A percentile compares a stretch with the other conserved stretches of the same genome.
These are phyloP conservation scores for Schizonepeta tenuifolia DNA, from an alignment of 257 asterid genomes.

Conservation along the genomic window DNA sequence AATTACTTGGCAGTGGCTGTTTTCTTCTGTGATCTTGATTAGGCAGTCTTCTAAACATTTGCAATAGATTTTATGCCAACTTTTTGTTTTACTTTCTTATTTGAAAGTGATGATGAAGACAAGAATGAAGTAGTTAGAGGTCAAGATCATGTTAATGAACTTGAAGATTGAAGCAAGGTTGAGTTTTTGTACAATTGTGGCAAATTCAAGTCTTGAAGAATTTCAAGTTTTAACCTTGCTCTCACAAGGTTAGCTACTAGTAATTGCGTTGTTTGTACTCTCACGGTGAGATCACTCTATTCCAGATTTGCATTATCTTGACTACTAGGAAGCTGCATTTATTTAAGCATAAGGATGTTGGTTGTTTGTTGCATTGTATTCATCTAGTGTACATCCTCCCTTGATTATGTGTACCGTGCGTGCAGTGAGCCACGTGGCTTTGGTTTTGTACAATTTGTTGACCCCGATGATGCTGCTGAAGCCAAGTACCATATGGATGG, in stretches of 20 bases:
- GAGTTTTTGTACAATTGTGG: conserved; percentile 47
- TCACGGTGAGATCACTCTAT: conserved; percentile 27
- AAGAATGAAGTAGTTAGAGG: conserved; percentile 58
- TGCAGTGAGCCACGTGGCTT: conserved; percentile 85
- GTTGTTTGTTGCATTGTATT: neutral
- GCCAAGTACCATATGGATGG: conserved; percentile 61
- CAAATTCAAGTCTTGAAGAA: conserved; percentile 54
- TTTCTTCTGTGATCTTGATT: conserved; percentile 8
- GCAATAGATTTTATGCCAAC: conserved; percentile 38
- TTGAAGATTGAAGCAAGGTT: conserved; percentile 69
- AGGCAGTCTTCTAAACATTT: conserved; percentile 5
- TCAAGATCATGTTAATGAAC: conserved; percentile 60
- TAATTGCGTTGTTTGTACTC: conserved; percentile 33
- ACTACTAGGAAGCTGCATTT: conserved; percentile 15
- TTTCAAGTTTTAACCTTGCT: conserved; percentile 49
- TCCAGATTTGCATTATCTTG: neutral
- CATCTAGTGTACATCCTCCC: neutral
- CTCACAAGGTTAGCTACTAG: conserved; percentile 50
- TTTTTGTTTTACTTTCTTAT: conserved; percentile 35
- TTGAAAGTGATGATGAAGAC: conserved; percentile 66
- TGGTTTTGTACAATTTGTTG: conserved; percentile 80
- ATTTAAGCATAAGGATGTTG: neutral
- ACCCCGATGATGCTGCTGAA: conserved; percentile 85
- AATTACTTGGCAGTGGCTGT: neutral
- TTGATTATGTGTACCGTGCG: neutral